Base-by-base conservation (phyloP, 2,329 filamentous ascomycete species). In the Colletotrichum neosansevieriae region DNA sequence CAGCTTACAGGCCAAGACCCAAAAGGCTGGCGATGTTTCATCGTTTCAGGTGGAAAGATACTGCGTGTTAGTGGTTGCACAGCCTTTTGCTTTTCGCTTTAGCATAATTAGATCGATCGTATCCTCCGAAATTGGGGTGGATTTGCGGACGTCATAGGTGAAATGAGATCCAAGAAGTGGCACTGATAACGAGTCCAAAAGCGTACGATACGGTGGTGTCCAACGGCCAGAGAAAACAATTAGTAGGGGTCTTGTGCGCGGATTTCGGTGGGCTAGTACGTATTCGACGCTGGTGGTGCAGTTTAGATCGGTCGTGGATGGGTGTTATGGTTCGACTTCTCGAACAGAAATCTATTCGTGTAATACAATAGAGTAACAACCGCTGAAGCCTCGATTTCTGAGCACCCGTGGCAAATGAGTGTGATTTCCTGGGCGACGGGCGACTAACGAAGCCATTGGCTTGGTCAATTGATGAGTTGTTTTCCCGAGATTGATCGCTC, bases 21-120 rank as follows among this genome's bases (percentile, higher is more conserved):
- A 56, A 54, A 66, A 66, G 54, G 56, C 49, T 60, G 47, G 59
- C 47, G 62, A 66, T 69, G 61, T 66, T 69, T 69, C 66, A 57
- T 50, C 49, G 61, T 69, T 69, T 69, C 66, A 69, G 66, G 66
- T 60, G 47, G 54, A 32, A 68, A 68, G 61, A 51, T 61, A 19
- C 58, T 61, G 58, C 47, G 29, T 61, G 11, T 56, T 32, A 49
- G 61, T 65, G 61, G 47, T 38, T 62, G 42, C 54, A 47, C 51
- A 49, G 53, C 45, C 64, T 53, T 40, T 58, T 58, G 53, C 45
- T 67, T 69, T 60, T 56, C n/a, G 17, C 61, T 29, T 49, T 66
- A 66, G 66, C 56, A 49, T 56, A n/a, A n/a, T n/a, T n/a, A 69
- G 66, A 69, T 69, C 66, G 66, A 66, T 69, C 66, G 59, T 68